phyloP scores from a whole-genome alignment of 441 rosid species.

The Codiaeum variegatum region DNA sequence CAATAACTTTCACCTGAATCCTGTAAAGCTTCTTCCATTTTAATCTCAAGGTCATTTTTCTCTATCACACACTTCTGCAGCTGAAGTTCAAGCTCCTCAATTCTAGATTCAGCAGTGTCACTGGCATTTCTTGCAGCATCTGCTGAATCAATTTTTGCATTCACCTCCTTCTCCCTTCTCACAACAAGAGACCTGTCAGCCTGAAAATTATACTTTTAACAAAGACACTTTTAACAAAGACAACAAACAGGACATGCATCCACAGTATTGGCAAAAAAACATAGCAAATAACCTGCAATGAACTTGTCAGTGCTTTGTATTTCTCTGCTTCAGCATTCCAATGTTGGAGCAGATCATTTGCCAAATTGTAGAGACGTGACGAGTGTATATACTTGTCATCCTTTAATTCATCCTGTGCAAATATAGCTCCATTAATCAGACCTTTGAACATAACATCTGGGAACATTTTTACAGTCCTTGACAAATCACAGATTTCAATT shows the following conservation, averaged over 20 bases:
- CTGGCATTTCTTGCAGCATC: slow-evolving; percentile 60
- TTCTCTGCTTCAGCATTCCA: slow-evolving; percentile 72
- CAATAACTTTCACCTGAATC: slow-evolving; percentile 65
- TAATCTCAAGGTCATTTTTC: slow-evolving; percentile 83
- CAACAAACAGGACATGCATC: slow-evolving; percentile 20
- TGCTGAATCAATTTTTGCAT: slow-evolving; percentile 58
- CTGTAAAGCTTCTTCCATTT: slow-evolving; percentile 83
- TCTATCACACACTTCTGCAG: slow-evolving; percentile 70
- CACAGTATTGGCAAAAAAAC: slow-evolving; percentile 25
- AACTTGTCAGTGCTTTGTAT: slow-evolving; percentile 51
- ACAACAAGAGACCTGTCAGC: slow-evolving; percentile 64
- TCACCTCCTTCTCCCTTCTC: slow-evolving; percentile 84
- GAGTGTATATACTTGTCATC: slow-evolving; percentile 71
- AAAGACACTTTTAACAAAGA: slow-evolving; percentile 28
- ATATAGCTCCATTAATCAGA: slow-evolving; percentile 25
- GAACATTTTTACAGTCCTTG: background rate
- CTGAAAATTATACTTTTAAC: slow-evolving; percentile 47
- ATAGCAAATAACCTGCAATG: slow-evolving; percentile 58
- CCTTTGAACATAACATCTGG: slow-evolving; percentile 5
- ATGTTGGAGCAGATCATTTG: slow-evolving; percentile 79
- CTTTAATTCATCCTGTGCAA: slow-evolving; percentile 64
- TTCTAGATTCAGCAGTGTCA: slow-evolving; percentile 52
- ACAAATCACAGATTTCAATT: slow-evolving; percentile 16
- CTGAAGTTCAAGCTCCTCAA: slow-evolving; percentile 71
- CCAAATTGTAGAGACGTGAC: slow-evolving; percentile 64